Evolutionary conservation across 148 eudicot species (phyloP).

Genomic region (Arctostaphylos glauca): DNA sequence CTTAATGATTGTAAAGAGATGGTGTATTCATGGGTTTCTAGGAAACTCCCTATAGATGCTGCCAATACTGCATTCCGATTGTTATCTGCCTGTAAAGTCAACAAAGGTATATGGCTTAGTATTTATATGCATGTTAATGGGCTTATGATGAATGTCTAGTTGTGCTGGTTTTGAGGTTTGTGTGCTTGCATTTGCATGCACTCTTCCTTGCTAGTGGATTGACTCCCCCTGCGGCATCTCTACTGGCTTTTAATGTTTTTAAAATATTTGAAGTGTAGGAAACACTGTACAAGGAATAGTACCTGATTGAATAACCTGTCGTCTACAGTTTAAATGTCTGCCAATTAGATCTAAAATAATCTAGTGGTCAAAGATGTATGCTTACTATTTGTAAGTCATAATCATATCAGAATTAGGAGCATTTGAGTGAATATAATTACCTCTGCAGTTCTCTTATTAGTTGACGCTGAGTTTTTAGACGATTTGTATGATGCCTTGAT

Average conservation of each 20-base stretch:
- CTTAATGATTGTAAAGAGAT: constrained; percentile 88
- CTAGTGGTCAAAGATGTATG: neutral
- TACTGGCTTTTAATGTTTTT: neutral
- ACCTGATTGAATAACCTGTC: neutral
- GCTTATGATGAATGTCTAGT: neutral
- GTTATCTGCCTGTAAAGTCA: constrained; percentile 83
- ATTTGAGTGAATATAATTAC: neutral
- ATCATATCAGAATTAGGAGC: neutral
- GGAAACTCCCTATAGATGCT: constrained; percentile 66
- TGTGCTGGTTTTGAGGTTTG: neutral
- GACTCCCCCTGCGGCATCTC: neutral
- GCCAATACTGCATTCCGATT: constrained; percentile 73
- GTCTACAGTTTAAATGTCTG: neutral
- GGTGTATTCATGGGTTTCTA: constrained; percentile 81
- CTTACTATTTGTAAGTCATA: neutral
- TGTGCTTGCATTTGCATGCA: neutral
- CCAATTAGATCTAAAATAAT: neutral
- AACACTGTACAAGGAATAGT: neutral
- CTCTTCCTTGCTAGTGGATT: neutral
- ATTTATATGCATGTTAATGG: constrained; percentile 7
- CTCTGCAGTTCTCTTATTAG: neutral
- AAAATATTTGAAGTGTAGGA: neutral
- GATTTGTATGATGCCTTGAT: neutral
- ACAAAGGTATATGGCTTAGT: constrained; percentile 56
- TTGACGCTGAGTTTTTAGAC: neutral